Evolutionary conservation across 495 filamentous ascomycete genomes (phyloP), one percentile per base, ranked within the genome.

Genomic region (Neurospora sp.): DNA sequence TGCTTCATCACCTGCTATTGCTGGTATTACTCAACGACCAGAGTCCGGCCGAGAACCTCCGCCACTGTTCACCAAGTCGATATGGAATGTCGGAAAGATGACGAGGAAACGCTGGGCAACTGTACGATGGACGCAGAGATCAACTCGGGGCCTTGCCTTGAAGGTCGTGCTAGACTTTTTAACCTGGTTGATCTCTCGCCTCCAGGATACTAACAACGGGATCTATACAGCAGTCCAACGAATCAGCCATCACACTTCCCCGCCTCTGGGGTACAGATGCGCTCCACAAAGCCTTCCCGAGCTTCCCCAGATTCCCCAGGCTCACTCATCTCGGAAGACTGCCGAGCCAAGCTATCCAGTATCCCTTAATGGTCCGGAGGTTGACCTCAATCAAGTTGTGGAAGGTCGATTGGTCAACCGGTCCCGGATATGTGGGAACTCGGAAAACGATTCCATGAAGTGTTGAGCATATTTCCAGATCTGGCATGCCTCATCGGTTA

Each of bases 361-460:
- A 27, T 27, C 27, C 22, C 70, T 48, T 16, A 16, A 16, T 2
- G 6, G 18, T 71, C 18, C 45, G 42, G 18, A 48, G 16, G 38
- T 45, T 37, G 40, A 20, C 16, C 40, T 31, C 70, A 45, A 70
- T 71, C 12, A 41, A 71, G 9, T 20, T 59, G 35, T 16, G 41
- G 12, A 45, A 4, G 4, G 41, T 40, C 18, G 35, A 72, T 61
- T 61, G 27, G 53, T 16, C 12, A 61, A 3, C 27, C 2, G 35
- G 53, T 61, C 22, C 12, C 12, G 53, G 53, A 61, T 61, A 61
- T 72, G 31, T 75, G 76, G 76, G 72, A 75, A 70, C 14, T 75
- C 76, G 76, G 76, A 72, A 69, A n/a, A 35, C 44, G 75, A 7
- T 77, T 75, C 76, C 76, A 75, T 39, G 12, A 14, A 44, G 31